Base-by-base conservation (phyloP, 495 filamentous ascomycete species). In the Aspergillus coremiiformis region DNA sequence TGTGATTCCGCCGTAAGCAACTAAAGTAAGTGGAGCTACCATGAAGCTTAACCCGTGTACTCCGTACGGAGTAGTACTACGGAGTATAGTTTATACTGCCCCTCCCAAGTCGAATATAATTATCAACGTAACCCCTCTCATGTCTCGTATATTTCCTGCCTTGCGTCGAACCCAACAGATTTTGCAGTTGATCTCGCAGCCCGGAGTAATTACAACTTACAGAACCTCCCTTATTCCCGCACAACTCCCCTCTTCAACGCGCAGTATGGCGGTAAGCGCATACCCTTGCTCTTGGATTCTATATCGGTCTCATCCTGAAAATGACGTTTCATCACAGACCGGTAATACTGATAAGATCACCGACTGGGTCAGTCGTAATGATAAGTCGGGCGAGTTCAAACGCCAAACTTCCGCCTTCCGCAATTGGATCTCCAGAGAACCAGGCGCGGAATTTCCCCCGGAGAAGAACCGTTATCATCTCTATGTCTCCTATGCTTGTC, bases 381-480 rank as follows among this genome's bases (percentile, higher is more conserved):
- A 90, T 68, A 84, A 80, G 54, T 78, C 81, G 1, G 91, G 91
- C 69, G 90, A 95, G 69, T 96, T 94, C 82, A 94, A 93, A 71
- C 84, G 87, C 27, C 82, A 83, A 60, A 69, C 69, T 51, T 86
- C 84, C 35, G 74, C 77, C 45, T 90, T 90, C 68, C 84, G 87
- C 37, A 77, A 81, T 65, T 85, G 71, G 64, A 84, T 92, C 67
- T 87, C 78, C n/a, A 74, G 71, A 41, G 66, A 85, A 51, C 63
- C 80, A 6, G 80, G 75, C 8, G 79, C 83, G 4, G 65, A 83
- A 49, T 86, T 84, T 53, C 83, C 83, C 10, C 75, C 83, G 0
- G 83, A 86, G 65, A 83, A 83, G 62, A 82, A 67, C 55, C 71
- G 83, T 27, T 86, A 86, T 59, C 83, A 86, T 68, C 78, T 86